phyloP scores from a whole-genome alignment of 352 stramenopile genomes.

The Pythium diclinum region DNA sequence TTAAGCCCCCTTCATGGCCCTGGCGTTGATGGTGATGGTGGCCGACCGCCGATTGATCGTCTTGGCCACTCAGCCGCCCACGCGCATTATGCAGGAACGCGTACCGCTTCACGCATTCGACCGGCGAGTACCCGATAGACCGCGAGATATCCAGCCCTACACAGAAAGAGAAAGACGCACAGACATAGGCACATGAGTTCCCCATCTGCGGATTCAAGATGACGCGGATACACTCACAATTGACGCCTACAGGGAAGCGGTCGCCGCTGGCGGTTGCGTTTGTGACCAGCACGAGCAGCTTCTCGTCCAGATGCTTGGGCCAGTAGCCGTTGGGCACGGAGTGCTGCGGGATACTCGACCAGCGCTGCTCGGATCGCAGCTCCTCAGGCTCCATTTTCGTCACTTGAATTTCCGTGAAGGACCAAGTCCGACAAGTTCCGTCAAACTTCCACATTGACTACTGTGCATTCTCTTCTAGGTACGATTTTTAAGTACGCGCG shows the following conservation, averaged over 20 bases:
- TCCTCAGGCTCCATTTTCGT: slow-evolving; percentile 39
- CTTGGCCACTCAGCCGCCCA: slow-evolving; percentile 33
- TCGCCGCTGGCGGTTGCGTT: slow-evolving; percentile 68
- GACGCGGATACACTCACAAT: slow-evolving; percentile 49
- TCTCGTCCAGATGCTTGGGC: slow-evolving; percentile 48
- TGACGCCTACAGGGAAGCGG: slow-evolving; percentile 79
- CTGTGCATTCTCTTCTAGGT: slow-evolving; percentile 2
- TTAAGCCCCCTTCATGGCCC: slow-evolving; percentile 11
- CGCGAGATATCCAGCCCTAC: slow-evolving; percentile 70
- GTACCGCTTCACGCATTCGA: slow-evolving; percentile 83
- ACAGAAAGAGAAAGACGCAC: background rate
- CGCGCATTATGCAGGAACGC: slow-evolving; percentile 57
- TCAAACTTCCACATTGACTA: slow-evolving; percentile 11
- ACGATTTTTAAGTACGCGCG: slow-evolving; percentile 13
- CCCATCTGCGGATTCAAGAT: background rate
- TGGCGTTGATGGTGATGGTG: background rate
- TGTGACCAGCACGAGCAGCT: slow-evolving; percentile 59
- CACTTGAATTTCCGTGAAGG: background rate
- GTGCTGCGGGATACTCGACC: slow-evolving; percentile 49
- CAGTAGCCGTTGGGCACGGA: slow-evolving; percentile 40
- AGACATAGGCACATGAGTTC: background rate
- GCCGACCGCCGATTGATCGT: background rate
- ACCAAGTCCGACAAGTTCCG: background rate
- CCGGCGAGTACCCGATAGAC: slow-evolving; percentile 49
- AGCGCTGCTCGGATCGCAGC: slow-evolving; percentile 61